Evolutionary conservation across 1,139 yeast genomes (phyloP).

Genomic region (Suhomyces atakaporum): DNA sequence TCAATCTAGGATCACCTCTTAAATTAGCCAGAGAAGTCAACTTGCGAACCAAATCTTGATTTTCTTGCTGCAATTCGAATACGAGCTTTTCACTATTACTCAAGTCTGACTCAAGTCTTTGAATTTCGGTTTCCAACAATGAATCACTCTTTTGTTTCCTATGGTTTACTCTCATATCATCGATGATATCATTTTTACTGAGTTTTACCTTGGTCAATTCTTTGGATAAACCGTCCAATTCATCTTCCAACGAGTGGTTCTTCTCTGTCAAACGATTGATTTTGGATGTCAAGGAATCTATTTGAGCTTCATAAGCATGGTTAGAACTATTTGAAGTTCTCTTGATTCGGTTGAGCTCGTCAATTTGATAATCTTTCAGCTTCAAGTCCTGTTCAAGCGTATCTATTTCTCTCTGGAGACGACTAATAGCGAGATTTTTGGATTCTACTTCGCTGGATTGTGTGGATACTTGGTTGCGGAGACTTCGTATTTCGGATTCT

Average conservation of each 20-base stretch:
- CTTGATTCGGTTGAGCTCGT: slow-evolving; percentile 12
- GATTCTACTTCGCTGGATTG: slow-evolving; percentile 5
- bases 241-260: slow-evolving; percentile 9
- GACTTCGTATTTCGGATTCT: slow-evolving; percentile 2
- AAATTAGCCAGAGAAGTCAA: slow-evolving; percentile 7
- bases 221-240: slow-evolving; percentile 5
- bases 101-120: slow-evolving; percentile 4
- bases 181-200: slow-evolving; percentile 3
- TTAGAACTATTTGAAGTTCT: slow-evolving; percentile 9
- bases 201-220: slow-evolving; percentile 6
- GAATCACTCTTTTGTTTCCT: slow-evolving; percentile 1
- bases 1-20: neutral
- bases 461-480: slow-evolving; percentile 1
- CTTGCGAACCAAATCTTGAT: slow-evolving; percentile 12
- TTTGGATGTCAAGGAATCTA: slow-evolving; percentile 12
- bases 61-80: slow-evolving; percentile 11
- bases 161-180: slow-evolving; percentile 3
- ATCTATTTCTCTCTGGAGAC: slow-evolving; percentile 15
- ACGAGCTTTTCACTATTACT: slow-evolving; percentile 4
- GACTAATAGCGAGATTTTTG: slow-evolving; percentile 6
- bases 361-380: slow-evolving; percentile 13
- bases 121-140: slow-evolving; percentile 4
- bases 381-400: slow-evolving; percentile 15
- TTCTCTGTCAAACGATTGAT: slow-evolving; percentile 11
- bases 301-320: slow-evolving; percentile 13